Evolutionary conservation across 768 basidiomycete genomes (phyloP).

Genomic region (Kwoniella europaea): DNA sequence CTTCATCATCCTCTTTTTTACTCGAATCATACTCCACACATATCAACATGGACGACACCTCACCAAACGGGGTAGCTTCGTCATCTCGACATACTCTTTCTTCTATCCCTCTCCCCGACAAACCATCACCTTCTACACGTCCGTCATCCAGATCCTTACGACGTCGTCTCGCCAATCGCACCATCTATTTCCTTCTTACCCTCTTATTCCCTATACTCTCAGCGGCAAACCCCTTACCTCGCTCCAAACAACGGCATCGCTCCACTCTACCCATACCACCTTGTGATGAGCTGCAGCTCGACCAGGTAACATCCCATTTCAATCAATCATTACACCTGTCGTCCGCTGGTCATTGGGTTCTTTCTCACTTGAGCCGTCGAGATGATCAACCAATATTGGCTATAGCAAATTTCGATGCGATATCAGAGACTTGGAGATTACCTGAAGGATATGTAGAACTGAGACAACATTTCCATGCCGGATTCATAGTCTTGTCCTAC

Average conservation of each 20-base stretch:
- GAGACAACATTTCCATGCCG: conserved; percentile 47
- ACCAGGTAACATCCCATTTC: neutral
- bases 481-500: conserved; percentile 56
- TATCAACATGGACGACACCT: neutral
- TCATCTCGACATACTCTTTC: conserved; percentile 23
- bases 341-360: neutral
- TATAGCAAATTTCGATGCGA: conserved; percentile 11
- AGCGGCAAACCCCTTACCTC: conserved; percentile 28
- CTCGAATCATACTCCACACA: neutral
- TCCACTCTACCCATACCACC: neutral
- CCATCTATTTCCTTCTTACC: conserved; percentile 26
- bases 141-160: conserved; percentile 3
- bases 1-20: neutral
- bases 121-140: conserved; percentile 5
- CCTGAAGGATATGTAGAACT: conserved; percentile 48
- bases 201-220: conserved; percentile 40
- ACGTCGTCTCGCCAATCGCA: conserved; percentile 4
- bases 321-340: conserved; percentile 4
- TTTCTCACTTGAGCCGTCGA: neutral
- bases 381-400: conserved; percentile 5
- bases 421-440: conserved; percentile 18
- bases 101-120: neutral
- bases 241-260: conserved; percentile 10
- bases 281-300: neutral
- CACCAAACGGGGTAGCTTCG: conserved; percentile 14